Conservation (phyloP, 2,329 filamentous ascomycete species). For the Rutstroemia sydowiana region DNA sequence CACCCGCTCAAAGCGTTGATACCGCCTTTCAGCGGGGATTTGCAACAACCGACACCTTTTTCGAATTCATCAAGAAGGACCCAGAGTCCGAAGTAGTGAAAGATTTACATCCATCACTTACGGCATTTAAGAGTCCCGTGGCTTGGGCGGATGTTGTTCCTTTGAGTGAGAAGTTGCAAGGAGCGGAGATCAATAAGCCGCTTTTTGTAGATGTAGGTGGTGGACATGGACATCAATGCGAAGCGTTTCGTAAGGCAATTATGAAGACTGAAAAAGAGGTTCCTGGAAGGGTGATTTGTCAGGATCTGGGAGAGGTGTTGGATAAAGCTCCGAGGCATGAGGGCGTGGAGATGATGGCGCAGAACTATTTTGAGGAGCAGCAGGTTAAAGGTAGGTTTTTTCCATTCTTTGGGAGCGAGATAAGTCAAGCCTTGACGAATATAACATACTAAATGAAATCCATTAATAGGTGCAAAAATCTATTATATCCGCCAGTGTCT, state of each 20-base stretch:
- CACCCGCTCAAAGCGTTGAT: not conserved
- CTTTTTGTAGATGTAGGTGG: constrained; percentile 37
- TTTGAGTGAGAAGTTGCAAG: not conserved
- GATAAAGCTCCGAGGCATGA: constrained; percentile 16
- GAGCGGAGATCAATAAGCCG: not conserved
- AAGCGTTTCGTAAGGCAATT: constrained; percentile 11
- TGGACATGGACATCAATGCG: constrained; percentile 33
- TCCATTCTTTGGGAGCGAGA: not conserved
- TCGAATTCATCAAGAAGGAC: not conserved
- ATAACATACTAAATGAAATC: too few species aligned
- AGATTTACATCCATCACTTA: not conserved
- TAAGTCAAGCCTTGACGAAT: too few species aligned
- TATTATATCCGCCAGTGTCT: constrained; percentile 29
- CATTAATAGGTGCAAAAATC: constrained; percentile 9
- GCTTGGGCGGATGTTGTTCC: not conserved
- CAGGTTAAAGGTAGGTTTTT: constrained; percentile 19
- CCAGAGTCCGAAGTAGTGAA: not conserved
- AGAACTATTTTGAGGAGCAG: constrained; percentile 27
- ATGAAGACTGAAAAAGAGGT: constrained; percentile 28
- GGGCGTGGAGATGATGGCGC: constrained; percentile 26
- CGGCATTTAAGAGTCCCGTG: not conserved
- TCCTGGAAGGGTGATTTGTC: constrained; percentile 33
- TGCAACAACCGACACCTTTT: too few species aligned
- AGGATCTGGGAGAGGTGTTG: constrained; percentile 33
- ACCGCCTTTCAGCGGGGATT: not conserved